Conservation (phyloP, 176 grass and related monocot species). For the Hordeum vulgare region DNA sequence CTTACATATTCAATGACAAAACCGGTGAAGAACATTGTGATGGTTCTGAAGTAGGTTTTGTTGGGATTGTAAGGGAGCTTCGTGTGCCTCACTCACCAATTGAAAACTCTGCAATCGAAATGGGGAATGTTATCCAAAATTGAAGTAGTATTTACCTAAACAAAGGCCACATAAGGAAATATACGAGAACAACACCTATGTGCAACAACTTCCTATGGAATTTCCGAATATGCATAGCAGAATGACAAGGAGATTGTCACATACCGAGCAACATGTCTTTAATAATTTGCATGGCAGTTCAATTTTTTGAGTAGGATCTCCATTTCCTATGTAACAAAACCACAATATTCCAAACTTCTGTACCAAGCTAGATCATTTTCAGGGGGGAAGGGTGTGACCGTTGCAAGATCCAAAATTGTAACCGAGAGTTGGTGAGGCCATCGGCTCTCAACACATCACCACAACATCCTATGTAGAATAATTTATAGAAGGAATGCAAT, state of each 20-base stretch:
- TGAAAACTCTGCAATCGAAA: conserved; percentile 62
- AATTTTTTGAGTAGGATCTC: neutral
- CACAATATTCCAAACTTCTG: neutral
- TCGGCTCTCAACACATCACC: too few relatives aligned
- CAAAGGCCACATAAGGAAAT: too few relatives aligned
- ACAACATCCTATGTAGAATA: too few relatives aligned
- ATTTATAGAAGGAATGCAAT: too few relatives aligned
- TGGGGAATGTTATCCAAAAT: conserved; percentile 74
- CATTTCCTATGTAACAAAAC: neutral
- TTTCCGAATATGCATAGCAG: conserved; percentile 42
- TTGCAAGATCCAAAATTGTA: too few relatives aligned
- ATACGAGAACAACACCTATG: conserved; percentile 55
- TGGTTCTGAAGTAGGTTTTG: too few relatives aligned
- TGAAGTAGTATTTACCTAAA: conserved; percentile 25
- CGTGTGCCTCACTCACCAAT: conserved; percentile 23
- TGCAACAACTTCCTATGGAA: conserved; percentile 72
- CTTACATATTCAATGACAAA: neutral
- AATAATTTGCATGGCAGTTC: neutral
- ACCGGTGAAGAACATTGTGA: too few relatives aligned
- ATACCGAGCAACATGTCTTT: neutral
- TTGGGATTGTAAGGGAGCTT: too few relatives aligned
- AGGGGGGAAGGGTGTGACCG: neutral
- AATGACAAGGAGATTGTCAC: too few relatives aligned
- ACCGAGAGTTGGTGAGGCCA: too few relatives aligned
- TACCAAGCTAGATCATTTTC: neutral